Base-by-base conservation (phyloP, 768 basidiomycete species). In the Amanita exitialis region DNA sequence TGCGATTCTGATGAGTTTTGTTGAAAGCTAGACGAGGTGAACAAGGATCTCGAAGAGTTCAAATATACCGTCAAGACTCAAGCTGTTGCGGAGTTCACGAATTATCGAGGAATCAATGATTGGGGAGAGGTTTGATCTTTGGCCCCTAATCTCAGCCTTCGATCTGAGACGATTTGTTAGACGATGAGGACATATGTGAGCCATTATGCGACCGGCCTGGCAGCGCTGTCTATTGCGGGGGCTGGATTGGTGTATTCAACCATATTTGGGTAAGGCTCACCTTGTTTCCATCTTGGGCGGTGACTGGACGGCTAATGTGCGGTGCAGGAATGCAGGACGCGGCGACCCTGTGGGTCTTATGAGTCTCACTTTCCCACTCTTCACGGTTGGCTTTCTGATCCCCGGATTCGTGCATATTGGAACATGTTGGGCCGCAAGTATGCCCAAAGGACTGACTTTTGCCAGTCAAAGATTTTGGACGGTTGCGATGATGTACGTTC, bases 341-440 rank as follows among this genome's bases (percentile, higher is more conserved):
- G 61, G 62, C 30, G 48, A 63, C 4, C 2, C 18, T 49, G 50
- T 62, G 18, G 57, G 51, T 10, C 56, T 63, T n/a, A 61, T 63
- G 62, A 59, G 57, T 45, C 61, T 59, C 46, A 57, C 53, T 15
- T 63, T 63, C 55, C 62, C 61, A 35, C 58, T 63, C 41, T 63
- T 63, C 47, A 55, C 51, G 38, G 52, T 51, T 13, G 62, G 62
- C 28, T 64, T 64, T 38, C 53, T 62, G 18, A 42, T 63, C 3
- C 61, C 62, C n/a, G 60, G 55, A 25, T 51, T 61, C 41, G 44
- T 59, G 21, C 57, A 58, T 32, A 10, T 56, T 18, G 27, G 54
- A 10, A 52, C 61, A 25, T 53, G 47, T 53, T 59, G 54, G 58
- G 62, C 58, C 21, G 54, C 61, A 4, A 43, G 43, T 20, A 36